Conservation (phyloP, 768 basidiomycete species). For the Collybiopsis luxurians region DNA sequence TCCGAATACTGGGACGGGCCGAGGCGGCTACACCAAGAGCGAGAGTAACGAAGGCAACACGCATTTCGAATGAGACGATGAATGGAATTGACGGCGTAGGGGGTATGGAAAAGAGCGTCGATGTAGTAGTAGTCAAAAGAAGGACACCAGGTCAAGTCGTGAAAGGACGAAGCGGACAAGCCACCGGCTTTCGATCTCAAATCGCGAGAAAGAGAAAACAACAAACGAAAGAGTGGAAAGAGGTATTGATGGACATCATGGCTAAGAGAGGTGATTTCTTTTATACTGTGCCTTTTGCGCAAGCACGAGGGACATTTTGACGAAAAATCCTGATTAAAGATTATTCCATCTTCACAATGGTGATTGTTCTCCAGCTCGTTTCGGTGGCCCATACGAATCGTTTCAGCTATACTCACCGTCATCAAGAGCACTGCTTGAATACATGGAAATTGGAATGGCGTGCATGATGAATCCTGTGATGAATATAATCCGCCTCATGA, state of each 20-base stretch:
- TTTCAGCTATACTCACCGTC: neutral
- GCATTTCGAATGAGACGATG: conserved; percentile 32
- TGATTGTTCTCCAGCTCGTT: neutral
- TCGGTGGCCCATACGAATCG: neutral
- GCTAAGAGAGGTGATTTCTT: neutral
- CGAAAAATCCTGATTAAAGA: no score
- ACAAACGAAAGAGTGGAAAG: conserved; percentile 10
- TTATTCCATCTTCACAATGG: no score
- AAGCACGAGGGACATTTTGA: neutral
- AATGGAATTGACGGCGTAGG: no score
- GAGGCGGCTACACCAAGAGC: conserved; percentile 27
- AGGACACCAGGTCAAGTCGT: conserved; percentile 26
- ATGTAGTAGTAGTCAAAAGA: conserved; percentile 10
- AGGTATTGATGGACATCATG: conserved; percentile 5
- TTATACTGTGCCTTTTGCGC: neutral
- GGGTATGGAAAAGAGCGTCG: neutral
- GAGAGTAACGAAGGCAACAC: conserved; percentile 32
- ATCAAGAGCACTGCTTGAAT: neutral
- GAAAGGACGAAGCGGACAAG: conserved; percentile 13
- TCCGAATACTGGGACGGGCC: conserved; percentile 30
- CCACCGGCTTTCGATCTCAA: conserved; percentile 19
- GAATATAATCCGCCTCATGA: neutral
- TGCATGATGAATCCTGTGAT: neutral
- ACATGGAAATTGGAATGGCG: conserved; percentile 7
- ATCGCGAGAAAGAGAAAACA: conserved; percentile 17